Percentiles rank a stretch among this genome's conserved stretches.
phyloP scores from a whole-genome alignment of 2,329 filamentous ascomycete species.

The Alternaria burnsii region DNA sequence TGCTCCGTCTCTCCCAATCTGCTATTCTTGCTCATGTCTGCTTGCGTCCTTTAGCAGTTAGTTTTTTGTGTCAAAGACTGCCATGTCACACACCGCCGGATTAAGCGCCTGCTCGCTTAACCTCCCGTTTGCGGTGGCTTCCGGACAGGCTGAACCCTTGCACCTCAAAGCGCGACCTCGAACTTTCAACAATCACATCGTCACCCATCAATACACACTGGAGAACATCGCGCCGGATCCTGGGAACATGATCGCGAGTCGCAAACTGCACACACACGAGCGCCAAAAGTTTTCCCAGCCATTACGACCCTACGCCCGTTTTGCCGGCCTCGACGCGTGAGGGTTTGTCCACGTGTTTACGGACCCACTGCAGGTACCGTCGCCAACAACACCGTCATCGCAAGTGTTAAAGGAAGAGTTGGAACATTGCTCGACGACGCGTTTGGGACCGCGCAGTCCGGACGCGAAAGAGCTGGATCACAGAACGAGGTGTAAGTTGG shows the following conservation, averaged over 20 bases:
- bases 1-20: not conserved
- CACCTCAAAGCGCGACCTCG: constrained; percentile 27
- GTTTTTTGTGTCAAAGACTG: constrained; percentile 18
- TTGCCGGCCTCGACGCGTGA: constrained; percentile 37
- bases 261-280: constrained; percentile 15
- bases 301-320: constrained; percentile 19
- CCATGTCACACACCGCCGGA: constrained; percentile 25
- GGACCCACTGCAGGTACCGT: constrained; percentile 20
- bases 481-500: constrained; percentile 19
- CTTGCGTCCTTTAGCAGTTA: not conserved
- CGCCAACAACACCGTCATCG: constrained; percentile 20
- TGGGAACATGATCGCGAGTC: constrained; percentile 30
- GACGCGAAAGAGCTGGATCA: constrained; percentile 1
- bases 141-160: constrained; percentile 25
- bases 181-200: constrained; percentile 24
- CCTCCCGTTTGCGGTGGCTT: constrained; percentile 22
- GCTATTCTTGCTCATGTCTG: constrained; percentile 1
- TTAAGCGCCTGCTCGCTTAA: constrained; percentile 19
- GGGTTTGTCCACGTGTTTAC: constrained; percentile 38
- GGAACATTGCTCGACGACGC: constrained; percentile 3
- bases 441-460: not conserved
- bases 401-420: constrained; percentile 20
- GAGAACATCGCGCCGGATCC: constrained; percentile 5
- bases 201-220: constrained; percentile 20
- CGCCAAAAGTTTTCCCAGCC: constrained; percentile 16